A percentile compares a stretch with the other conserved stretches of the same genome.
Evolutionary conservation across 306 rosid genomes (phyloP).

Genomic region (Castanospermum australe): DNA sequence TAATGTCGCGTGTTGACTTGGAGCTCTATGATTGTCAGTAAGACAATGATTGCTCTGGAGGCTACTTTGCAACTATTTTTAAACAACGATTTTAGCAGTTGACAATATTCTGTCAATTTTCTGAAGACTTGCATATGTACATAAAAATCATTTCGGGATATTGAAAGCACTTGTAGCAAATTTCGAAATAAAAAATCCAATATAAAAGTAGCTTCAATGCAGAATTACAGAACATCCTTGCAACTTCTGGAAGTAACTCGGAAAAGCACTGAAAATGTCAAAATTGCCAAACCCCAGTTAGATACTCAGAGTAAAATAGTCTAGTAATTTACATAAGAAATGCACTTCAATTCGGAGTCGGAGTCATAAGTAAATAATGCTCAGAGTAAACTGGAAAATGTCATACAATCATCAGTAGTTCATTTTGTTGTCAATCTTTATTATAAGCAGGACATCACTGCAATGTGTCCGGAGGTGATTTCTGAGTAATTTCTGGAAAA

Average conservation of each 20-base stretch:
- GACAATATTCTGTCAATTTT: too few relatives aligned
- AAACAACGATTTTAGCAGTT: too few relatives aligned
- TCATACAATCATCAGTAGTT: background rate
- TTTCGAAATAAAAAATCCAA: background rate
- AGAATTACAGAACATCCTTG: background rate
- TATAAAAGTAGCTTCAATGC: background rate
- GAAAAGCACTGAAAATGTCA: background rate
- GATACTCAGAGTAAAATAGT: background rate
- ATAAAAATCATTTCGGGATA: background rate
- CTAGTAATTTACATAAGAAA: background rate
- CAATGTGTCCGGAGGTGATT: background rate
- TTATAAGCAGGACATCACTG: slow-evolving; percentile 7
- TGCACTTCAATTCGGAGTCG: background rate
- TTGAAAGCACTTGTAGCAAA: background rate
- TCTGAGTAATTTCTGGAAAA: background rate
- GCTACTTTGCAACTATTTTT: too few relatives aligned
- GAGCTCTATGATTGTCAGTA: too few relatives aligned
- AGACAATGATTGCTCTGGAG: too few relatives aligned
- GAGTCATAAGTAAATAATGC: background rate
- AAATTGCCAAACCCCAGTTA: background rate
- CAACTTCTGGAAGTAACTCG: background rate
- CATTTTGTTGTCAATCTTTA: background rate
- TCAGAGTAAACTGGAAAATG: background rate
- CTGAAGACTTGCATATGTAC: background rate
- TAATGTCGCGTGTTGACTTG: too few relatives aligned